These are phyloP conservation scores for Tinospora cordifolia DNA, from an alignment of 164 flowering plant genomes.

Conservation along the genomic window DNA sequence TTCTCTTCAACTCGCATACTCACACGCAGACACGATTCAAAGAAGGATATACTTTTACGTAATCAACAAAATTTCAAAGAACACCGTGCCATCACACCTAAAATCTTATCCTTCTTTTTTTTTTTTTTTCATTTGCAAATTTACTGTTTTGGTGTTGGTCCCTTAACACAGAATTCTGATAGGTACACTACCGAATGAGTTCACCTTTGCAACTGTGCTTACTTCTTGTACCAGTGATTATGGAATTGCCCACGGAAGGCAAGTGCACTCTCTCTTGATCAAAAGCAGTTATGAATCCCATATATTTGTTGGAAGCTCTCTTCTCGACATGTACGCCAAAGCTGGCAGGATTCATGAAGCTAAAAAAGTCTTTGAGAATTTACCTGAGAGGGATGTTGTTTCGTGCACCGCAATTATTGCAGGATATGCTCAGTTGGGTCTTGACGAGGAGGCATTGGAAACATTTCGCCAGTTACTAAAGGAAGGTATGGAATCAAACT, in stretches of 20 bases:
- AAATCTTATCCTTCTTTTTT: no score
- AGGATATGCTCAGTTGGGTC: conserved; percentile 29
- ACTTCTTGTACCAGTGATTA: conserved; percentile 20
- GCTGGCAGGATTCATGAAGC: conserved; percentile 27
- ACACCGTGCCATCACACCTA: no score
- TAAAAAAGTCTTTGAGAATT: conserved; percentile 16
- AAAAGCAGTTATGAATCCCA: conserved; percentile 20
- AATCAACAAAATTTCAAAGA: no score
- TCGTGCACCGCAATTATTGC: conserved; percentile 31
- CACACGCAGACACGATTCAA: no score
- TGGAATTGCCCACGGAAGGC: conserved; percentile 21
- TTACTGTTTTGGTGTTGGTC: conserved; percentile 1
- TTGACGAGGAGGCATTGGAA: conserved; percentile 27
- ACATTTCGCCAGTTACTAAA: conserved; percentile 20
- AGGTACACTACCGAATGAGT: conserved; percentile 27
- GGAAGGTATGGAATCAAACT: conserved; percentile 28
- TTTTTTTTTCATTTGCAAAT: neutral
- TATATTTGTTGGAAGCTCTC: conserved; percentile 28
- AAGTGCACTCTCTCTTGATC: conserved; percentile 23
- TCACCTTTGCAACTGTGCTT: conserved; percentile 27
- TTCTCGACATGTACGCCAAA: conserved; percentile 34
- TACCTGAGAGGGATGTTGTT: conserved; percentile 26
- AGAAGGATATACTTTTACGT: no score
- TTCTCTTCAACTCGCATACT: no score
- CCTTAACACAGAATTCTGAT: conserved; percentile 4